phyloP scores from a whole-genome alignment of 148 eudicot species.

The Chenopodium suecicum region DNA sequence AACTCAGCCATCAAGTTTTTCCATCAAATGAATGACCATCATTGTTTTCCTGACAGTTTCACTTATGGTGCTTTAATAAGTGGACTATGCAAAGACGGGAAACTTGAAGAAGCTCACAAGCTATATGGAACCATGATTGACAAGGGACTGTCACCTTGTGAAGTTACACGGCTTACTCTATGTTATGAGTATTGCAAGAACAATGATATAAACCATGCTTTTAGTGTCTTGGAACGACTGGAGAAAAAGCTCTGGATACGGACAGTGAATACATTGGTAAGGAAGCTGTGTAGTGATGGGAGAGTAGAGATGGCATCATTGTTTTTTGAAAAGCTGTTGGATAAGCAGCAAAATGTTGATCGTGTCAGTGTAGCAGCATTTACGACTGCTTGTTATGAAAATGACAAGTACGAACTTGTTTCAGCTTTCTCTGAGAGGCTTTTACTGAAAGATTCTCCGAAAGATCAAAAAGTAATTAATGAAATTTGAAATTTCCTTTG shows the following conservation, averaged over 20 bases:
- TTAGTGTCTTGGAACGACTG: constrained; percentile 51
- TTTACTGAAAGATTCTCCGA: constrained; percentile 2
- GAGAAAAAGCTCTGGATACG: constrained; percentile 75
- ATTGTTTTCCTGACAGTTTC: constrained; percentile 70
- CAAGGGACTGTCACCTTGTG: constrained; percentile 66
- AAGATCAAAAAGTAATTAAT: not conserved
- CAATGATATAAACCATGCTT: constrained; percentile 41
- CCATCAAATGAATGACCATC: constrained; percentile 56
- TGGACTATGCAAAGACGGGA: constrained; percentile 77
- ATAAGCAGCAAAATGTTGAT: constrained; percentile 54
- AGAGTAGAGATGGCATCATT: constrained; percentile 67
- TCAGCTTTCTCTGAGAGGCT: constrained; percentile 54
- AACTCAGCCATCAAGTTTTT: constrained; percentile 48
- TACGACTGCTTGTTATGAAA: constrained; percentile 73
- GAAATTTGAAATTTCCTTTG: not conserved
- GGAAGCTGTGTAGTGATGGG: constrained; percentile 85
- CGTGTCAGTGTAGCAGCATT: constrained; percentile 73
- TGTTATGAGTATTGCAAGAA: constrained; percentile 78
- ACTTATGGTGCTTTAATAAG: constrained; percentile 83
- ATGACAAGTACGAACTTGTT: constrained; percentile 60
- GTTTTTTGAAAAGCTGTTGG: constrained; percentile 61
- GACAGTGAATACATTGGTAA: constrained; percentile 63
- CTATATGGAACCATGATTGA: constrained; percentile 64
- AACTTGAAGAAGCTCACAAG: constrained; percentile 64
- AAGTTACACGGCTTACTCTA: constrained; percentile 79